Evolutionary conservation across 208 protist genomes (phyloP), one percentile per base, ranked within the genome.

Genomic region (Leishmania aethiopica): DNA sequence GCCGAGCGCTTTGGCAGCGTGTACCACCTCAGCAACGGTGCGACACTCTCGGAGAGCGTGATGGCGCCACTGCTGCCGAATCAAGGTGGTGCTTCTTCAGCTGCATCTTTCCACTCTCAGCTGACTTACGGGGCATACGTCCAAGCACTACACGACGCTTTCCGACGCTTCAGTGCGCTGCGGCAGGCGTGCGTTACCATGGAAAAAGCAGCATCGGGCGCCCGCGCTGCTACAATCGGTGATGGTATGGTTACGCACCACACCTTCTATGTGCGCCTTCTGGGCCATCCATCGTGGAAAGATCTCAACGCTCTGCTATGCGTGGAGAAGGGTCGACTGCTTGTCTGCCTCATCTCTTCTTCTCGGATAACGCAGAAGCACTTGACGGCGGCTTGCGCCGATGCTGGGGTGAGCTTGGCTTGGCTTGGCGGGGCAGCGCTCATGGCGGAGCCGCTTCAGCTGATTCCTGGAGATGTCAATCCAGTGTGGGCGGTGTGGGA

Each of bases 361-460:
- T 95, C 92, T 49, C 89, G 86, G 42, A 76, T 89, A 17, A 93
- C 92, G n/a, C 94, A 96, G 84, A 79, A 89, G 60, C 75, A 86
- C 32, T 82, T 95, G 40, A 86, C 82, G 3, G 67, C 77, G 22
- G 80, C 78, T 42, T 88, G 75, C 67, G 67, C 45, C 77, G 85
- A 40, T 59, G 74, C 82, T 32, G 72, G 67, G 10, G 49, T 91
- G 62, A 67, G 82, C 32, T 59, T 94, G 28, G 81, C 82, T 75
- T 97, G 94, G 94, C 42, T 96, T 8, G 80, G 85, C 37, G 94
- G 92, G 17, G 92, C 91, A 6, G 77, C 85, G 11, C 76, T 94
- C 37, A 69, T 92, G 10, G 77, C 74, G 49, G 93, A 94, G 84
- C 90, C 90, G 19, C 8, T 57, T 19, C 32, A 2, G 22, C 67